Evolutionary conservation across 305 asterid species (phyloP).

Genomic region (Solanum chacoense): DNA sequence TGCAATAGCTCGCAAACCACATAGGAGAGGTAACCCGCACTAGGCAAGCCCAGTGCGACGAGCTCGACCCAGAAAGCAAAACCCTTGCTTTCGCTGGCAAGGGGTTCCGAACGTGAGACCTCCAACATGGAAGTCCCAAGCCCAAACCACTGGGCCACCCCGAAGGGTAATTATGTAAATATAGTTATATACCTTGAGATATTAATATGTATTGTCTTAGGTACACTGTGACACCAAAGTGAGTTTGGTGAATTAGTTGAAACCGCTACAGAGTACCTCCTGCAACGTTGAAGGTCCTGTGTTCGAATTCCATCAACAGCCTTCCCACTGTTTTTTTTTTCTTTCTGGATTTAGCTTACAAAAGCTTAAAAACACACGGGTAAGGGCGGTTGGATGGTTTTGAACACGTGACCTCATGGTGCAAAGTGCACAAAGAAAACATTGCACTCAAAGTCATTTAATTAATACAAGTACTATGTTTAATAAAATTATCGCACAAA

Average conservation of each 20-base stretch:
- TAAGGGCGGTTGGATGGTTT: not conserved
- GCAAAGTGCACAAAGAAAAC: not conserved
- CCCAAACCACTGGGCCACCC: too few species aligned
- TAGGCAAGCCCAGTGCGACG: too few species aligned
- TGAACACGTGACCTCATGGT: not conserved
- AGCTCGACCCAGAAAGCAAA: too few species aligned
- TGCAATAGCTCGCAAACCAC: too few species aligned
- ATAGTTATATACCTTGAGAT: not conserved
- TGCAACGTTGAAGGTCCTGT: not conserved
- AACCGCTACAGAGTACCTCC: not conserved
- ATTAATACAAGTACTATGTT: not conserved
- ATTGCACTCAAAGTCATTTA: not conserved
- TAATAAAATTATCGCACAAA: not conserved
- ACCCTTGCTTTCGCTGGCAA: too few species aligned
- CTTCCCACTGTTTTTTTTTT: not conserved
- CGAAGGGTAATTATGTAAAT: not conserved
- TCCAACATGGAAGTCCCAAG: too few species aligned
- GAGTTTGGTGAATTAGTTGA: not conserved
- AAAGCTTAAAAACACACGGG: not conserved
- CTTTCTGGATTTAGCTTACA: not conserved
- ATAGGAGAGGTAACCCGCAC: too few species aligned
- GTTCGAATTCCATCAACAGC: not conserved
- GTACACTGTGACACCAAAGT: not conserved
- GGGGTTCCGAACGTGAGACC: too few species aligned
- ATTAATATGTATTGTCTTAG: not conserved